phyloP scores from a whole-genome alignment of 2,329 filamentous ascomycete genomes.

The Apiospora marii region DNA sequence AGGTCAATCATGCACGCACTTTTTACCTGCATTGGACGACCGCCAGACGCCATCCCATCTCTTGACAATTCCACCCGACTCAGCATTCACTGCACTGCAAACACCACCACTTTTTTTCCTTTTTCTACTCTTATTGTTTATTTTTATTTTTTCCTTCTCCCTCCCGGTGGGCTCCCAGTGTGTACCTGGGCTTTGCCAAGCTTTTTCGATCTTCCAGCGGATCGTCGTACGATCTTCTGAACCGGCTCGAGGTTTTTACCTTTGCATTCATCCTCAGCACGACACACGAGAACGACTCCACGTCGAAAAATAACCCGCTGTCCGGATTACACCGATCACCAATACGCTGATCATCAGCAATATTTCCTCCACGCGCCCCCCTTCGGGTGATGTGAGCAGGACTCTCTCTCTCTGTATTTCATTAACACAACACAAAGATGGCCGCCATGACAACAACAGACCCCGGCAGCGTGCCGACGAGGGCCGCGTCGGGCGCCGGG shows the following conservation, averaged over 20 bases:
- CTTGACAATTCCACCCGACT: not conserved
- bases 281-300: not conserved
- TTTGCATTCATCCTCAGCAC: not conserved
- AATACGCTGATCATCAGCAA: not conserved
- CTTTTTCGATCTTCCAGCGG: not conserved
- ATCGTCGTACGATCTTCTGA: not conserved
- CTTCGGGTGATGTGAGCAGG: not conserved
- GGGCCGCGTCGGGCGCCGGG: not conserved
- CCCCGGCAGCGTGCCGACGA: not conserved
- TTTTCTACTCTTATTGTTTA: not conserved
- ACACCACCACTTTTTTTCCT: not conserved
- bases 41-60: not conserved
- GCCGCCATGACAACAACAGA: not conserved
- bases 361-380: not conserved
- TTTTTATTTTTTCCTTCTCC: not conserved
- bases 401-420: not conserved
- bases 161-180: not conserved
- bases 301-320: not conserved
- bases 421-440: not conserved
- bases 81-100: not conserved
- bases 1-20: not conserved
- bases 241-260: not conserved
- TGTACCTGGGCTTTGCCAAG: not conserved
- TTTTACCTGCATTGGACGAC: not conserved
- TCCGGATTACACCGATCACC: not conserved